phyloP scores from a whole-genome alignment of 805 yeast genomes.

The Maudiozyma bulderi region DNA sequence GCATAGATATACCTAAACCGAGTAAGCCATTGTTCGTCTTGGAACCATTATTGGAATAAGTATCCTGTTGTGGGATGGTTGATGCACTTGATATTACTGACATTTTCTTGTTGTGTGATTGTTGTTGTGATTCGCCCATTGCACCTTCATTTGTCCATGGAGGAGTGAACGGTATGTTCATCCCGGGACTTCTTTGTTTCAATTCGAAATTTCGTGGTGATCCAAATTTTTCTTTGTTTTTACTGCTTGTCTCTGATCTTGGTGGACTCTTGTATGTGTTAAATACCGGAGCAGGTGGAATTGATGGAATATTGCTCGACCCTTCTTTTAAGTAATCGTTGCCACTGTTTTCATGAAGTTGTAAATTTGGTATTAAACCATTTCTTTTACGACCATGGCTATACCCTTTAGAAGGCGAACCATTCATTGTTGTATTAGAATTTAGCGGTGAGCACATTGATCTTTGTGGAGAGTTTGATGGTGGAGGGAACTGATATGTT shows the following conservation, averaged over 20 bases:
- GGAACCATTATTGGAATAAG: conserved; percentile 5
- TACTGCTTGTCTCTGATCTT: not conserved
- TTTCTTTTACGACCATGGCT: not conserved
- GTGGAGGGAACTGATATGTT: conserved; percentile 29
- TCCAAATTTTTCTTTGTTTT: not conserved
- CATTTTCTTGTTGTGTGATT: conserved; percentile 17
- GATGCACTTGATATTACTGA: conserved; percentile 26
- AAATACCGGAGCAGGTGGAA: conserved; percentile 1
- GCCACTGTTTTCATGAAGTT: not conserved
- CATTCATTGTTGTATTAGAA: conserved; percentile 9
- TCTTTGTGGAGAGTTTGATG: conserved; percentile 13
- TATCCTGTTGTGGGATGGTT: conserved; percentile 24
- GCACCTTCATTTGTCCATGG: conserved; percentile 2
- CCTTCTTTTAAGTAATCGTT: not conserved
- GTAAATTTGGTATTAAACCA: not conserved
- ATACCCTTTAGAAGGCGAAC: conserved; percentile 13
- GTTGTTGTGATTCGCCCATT: not conserved
- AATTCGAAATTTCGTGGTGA: not conserved
- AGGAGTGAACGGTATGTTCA: conserved; percentile 2
- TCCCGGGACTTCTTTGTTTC: not conserved
- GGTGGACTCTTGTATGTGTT: not conserved
- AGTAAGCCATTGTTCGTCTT: conserved; percentile 1
- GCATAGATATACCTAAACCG: conserved; percentile 18
- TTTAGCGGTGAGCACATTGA: conserved; percentile 12
- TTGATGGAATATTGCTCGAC: not conserved